phyloP scores from a whole-genome alignment of 352 stramenopile genomes.

The Pythium periplocum region DNA sequence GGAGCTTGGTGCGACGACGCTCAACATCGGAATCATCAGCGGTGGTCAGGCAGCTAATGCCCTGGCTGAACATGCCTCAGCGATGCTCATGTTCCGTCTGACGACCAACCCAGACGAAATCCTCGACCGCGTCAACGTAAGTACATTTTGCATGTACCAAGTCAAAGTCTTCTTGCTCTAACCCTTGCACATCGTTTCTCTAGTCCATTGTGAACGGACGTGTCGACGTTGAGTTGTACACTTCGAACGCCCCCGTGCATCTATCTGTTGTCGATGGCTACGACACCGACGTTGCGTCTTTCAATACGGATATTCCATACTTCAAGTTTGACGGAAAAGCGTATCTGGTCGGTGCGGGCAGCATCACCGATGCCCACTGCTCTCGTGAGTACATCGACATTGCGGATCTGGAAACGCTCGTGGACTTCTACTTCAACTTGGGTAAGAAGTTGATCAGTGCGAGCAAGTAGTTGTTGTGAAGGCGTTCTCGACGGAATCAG shows the following conservation, averaged over 20 bases:
- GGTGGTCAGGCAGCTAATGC: conserved; percentile 79
- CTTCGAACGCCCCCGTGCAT: conserved; percentile 73
- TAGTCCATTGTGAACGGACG: conserved; percentile 55
- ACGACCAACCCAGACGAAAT: conserved; percentile 68
- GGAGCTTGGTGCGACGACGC: conserved; percentile 73
- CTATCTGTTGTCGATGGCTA: conserved; percentile 82
- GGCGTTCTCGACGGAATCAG: too few species aligned
- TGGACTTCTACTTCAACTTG: conserved; percentile 68
- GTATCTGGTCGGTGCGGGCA: conserved; percentile 72
- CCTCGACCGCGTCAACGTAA: conserved; percentile 58
- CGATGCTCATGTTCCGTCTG: conserved; percentile 88
- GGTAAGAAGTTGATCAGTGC: conserved; percentile 54
- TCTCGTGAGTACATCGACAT: conserved; percentile 71
- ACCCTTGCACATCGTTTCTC: conserved; percentile 1
- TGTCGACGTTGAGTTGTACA: conserved; percentile 76
- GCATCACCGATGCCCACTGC: conserved; percentile 72
- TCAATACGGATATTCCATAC: conserved; percentile 89
- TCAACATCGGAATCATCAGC: conserved; percentile 83
- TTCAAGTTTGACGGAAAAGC: conserved; percentile 76
- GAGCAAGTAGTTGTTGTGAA: neutral
- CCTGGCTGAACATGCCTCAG: conserved; percentile 73
- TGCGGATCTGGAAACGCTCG: conserved; percentile 47
- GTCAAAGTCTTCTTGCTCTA: neutral
- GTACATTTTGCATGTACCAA: neutral
- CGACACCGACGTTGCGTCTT: conserved; percentile 78